Conservation (phyloP, 148 eudicot species). For the Persicaria maculosa region DNA sequence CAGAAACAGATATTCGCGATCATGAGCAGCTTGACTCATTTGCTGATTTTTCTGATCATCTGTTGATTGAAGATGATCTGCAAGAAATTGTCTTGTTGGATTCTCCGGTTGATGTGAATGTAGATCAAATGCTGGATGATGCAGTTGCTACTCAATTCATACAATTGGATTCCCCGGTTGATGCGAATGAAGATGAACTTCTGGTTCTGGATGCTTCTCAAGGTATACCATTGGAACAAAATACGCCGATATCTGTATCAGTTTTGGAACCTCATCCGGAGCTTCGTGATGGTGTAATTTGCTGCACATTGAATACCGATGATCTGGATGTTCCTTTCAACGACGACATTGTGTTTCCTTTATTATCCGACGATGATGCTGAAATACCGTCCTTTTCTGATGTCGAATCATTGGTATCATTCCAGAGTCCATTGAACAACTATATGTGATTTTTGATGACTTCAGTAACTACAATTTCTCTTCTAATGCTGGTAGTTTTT, state of each 20-base stretch:
- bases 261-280: constrained; percentile 26
- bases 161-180: too few species aligned
- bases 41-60: too few species aligned
- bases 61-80: too few species aligned
- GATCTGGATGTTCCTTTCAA: constrained; percentile 77
- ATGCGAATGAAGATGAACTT: too few species aligned
- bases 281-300: constrained; percentile 27
- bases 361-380: constrained; percentile 27
- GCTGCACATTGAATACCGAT: constrained; percentile 64
- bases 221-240: constrained; percentile 2
- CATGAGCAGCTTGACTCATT: too few species aligned
- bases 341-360: constrained; percentile 58
- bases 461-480: too few species aligned
- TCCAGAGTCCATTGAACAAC: background rate
- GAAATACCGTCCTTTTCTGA: constrained; percentile 39
- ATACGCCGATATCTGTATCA: constrained; percentile 24
- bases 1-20: too few species aligned
- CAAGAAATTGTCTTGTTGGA: too few species aligned
- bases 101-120: too few species aligned
- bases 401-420: constrained; percentile 34
- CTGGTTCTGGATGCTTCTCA: too few species aligned
- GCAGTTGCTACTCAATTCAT: too few species aligned
- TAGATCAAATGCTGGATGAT: too few species aligned
- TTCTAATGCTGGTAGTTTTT: background rate
- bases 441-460: background rate